Conservation (phyloP, 805 yeast genomes). For the Lachancea dasiensis region DNA sequence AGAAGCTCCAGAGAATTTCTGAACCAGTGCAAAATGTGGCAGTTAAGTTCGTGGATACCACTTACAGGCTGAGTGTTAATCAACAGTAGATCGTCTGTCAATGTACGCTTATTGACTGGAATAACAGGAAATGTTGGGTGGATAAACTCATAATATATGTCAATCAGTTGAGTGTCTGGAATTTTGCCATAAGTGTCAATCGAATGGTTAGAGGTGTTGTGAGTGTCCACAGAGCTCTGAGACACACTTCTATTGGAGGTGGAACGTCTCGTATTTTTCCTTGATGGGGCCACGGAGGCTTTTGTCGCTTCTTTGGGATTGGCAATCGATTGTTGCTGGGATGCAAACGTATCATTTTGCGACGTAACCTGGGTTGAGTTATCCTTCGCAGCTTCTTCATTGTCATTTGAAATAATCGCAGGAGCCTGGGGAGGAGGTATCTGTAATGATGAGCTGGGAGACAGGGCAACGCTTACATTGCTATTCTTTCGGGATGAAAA, state of each 20-base stretch:
- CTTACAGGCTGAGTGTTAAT: slow-evolving; percentile 30
- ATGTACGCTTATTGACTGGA: slow-evolving; percentile 33
- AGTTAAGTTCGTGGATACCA: slow-evolving; percentile 29
- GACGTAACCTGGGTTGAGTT: background rate
- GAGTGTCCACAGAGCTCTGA: slow-evolving; percentile 2
- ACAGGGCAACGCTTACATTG: slow-evolving; percentile 28
- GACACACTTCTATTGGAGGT: slow-evolving; percentile 8
- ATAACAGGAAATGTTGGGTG: slow-evolving; percentile 36
- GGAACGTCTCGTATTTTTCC: background rate
- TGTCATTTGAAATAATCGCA: background rate
- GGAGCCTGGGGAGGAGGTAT: slow-evolving; percentile 2
- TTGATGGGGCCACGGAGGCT: background rate
- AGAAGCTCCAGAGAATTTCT: slow-evolving; percentile 30
- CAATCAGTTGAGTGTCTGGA: slow-evolving; percentile 36
- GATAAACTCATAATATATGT: slow-evolving; percentile 42
- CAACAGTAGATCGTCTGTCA: slow-evolving; percentile 27
- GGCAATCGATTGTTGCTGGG: background rate
- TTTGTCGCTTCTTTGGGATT: background rate
- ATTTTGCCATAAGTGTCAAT: slow-evolving; percentile 25
- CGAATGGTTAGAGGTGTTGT: background rate
- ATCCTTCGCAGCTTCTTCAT: background rate
- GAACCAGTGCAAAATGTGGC: slow-evolving; percentile 30
- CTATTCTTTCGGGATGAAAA: slow-evolving; percentile 30
- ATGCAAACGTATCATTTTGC: background rate
- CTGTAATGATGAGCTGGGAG: slow-evolving; percentile 23